Evolutionary conservation across 495 filamentous ascomycete species (phyloP).

Genomic region (Annulohypoxylon nitens): DNA sequence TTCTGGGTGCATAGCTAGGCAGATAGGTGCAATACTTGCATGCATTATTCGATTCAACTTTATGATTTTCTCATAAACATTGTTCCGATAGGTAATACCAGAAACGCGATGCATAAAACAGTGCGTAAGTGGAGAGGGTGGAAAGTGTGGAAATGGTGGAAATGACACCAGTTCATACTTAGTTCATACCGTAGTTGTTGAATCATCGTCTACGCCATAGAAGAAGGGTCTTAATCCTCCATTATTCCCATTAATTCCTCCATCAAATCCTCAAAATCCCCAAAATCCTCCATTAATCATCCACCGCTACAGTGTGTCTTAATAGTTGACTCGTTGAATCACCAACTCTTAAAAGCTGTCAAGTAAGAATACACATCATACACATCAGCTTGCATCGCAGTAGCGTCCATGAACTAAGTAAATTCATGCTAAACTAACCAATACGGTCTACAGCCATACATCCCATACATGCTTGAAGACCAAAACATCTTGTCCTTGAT

Average conservation of each 20-base stretch:
- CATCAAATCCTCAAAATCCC: too few species aligned
- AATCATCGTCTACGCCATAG: conserved; percentile 34
- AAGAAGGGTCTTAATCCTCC: conserved; percentile 23
- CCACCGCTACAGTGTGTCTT: conserved; percentile 35
- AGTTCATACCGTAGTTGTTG: conserved; percentile 45
- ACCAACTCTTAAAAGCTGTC: not conserved
- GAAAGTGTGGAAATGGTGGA: conserved; percentile 1
- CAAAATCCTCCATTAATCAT: conserved; percentile 4
- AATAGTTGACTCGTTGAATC: conserved; percentile 7
- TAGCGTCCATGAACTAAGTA: conserved; percentile 34
- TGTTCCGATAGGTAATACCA: conserved; percentile 45
- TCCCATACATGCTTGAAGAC: conserved; percentile 12
- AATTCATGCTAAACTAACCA: conserved; percentile 35
- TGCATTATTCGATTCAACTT: conserved; percentile 42
- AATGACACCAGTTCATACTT: conserved; percentile 34
- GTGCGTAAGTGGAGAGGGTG: conserved; percentile 39
- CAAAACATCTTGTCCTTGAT: conserved; percentile 19
- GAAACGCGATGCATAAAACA: conserved; percentile 43
- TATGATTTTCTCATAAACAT: conserved; percentile 46
- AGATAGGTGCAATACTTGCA: conserved; percentile 18
- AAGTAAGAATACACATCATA: conserved; percentile 47
- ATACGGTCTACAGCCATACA: conserved; percentile 7
- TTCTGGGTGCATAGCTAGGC: conserved; percentile 17
- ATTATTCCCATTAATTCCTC: too few species aligned
- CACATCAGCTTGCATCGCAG: conserved; percentile 49